These are phyloP conservation scores for Actinidia chinensis DNA, from an alignment of 179 eudicot species.

Conservation along the genomic window DNA sequence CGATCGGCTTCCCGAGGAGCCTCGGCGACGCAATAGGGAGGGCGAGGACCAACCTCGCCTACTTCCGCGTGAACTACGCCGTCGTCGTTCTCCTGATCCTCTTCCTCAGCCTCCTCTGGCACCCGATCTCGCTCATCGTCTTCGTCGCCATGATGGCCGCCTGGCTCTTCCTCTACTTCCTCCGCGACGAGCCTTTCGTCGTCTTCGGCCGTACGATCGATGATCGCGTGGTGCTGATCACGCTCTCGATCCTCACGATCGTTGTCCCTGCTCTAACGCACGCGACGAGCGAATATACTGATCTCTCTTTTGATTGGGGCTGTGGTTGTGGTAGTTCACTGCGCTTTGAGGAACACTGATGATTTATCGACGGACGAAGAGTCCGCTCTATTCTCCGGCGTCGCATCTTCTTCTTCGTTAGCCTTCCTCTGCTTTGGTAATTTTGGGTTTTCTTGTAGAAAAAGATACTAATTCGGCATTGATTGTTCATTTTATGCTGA, in stretches of 20 bases:
- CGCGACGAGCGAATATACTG: slow-evolving; percentile 30
- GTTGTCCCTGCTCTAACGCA: slow-evolving; percentile 30
- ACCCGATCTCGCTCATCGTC: slow-evolving; percentile 38
- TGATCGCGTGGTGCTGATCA: slow-evolving; percentile 27
- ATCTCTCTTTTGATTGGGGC: slow-evolving; percentile 26
- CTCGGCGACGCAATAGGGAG: slow-evolving; percentile 23
- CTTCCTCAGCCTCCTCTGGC: slow-evolving; percentile 39
- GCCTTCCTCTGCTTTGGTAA: background rate
- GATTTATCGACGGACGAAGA: slow-evolving; percentile 19
- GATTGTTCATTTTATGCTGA: background rate
- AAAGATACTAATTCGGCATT: background rate
- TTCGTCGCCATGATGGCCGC: slow-evolving; percentile 30
- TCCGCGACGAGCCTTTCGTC: slow-evolving; percentile 28
- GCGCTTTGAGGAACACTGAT: slow-evolving; percentile 33
- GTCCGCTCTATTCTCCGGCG: background rate
- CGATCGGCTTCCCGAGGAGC: slow-evolving; percentile 18
- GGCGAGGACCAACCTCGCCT: slow-evolving; percentile 23
- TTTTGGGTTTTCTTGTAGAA: no score
- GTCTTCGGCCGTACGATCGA: slow-evolving; percentile 14
- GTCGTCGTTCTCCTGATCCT: slow-evolving; percentile 34
- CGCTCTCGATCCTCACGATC: slow-evolving; percentile 31
- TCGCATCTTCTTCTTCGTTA: background rate
- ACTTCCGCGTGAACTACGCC: slow-evolving; percentile 39
- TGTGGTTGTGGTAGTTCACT: slow-evolving; percentile 28
- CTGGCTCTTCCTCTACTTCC: slow-evolving; percentile 38